A percentile compares a stretch with the other conserved stretches of the same genome.
phyloP scores from a whole-genome alignment of 345 rosid species.

The Bruguiera parviflora region DNA sequence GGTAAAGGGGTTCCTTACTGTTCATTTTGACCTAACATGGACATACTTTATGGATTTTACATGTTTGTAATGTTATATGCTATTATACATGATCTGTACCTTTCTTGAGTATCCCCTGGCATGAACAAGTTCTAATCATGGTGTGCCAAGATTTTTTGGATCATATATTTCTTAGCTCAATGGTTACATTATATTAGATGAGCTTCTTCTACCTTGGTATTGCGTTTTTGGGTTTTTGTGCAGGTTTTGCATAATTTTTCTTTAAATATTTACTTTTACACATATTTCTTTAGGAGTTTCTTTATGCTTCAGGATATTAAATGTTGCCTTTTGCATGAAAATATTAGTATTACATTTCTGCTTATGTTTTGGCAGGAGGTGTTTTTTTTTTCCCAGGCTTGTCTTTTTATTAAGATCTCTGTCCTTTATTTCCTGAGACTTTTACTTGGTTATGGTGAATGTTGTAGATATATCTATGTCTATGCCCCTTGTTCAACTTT shows the following conservation, averaged over 20 bases:
- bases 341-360: neutral
- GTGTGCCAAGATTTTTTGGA: neutral
- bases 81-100: neutral
- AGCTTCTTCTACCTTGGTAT: neutral
- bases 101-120: neutral
- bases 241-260: neutral
- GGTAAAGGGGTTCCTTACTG: no score
- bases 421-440: conserved; percentile 2
- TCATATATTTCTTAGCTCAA: neutral
- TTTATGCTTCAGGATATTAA: neutral
- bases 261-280: neutral
- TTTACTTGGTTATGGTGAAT: neutral
- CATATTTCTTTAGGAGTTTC: neutral
- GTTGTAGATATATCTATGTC: no score
- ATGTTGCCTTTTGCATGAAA: neutral
- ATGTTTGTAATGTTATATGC: neutral
- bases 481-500: neutral
- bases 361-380: neutral
- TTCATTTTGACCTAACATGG: neutral
- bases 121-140: neutral
- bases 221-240: neutral
- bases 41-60: neutral
- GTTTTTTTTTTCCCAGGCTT: no score
- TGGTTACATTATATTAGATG: neutral
- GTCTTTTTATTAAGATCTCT: neutral